Conservation (phyloP, 2,329 filamentous ascomycete species). For the Dryadomyces quercus-mongolicae region DNA sequence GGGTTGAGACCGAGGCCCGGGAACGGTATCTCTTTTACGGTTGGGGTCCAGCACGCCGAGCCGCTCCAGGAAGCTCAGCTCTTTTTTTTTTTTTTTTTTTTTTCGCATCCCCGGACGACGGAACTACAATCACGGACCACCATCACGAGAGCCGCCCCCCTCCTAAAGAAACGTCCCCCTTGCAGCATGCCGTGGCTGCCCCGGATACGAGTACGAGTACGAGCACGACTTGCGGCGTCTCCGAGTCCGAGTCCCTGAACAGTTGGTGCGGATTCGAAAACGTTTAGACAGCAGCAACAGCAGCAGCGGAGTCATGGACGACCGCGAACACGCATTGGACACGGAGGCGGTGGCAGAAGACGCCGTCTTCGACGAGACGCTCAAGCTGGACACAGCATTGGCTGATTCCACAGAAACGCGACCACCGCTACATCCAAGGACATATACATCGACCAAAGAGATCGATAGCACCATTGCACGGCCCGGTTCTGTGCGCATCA, state of each 20-base stretch:
- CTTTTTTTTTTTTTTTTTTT: background rate
- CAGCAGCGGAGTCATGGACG: background rate
- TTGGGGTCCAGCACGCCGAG: background rate
- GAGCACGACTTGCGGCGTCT: background rate
- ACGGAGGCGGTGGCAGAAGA: background rate
- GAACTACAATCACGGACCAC: background rate
- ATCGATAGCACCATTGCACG: conserved; percentile 49
- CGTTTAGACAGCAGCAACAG: no score
- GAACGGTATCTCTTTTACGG: background rate
- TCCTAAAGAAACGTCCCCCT: no score
- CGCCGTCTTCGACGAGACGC: background rate
- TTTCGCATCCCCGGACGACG: no score
- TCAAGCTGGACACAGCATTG: no score
- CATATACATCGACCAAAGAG: conserved; percentile 39
- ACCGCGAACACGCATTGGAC: background rate
- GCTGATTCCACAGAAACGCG: no score
- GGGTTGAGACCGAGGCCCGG: background rate
- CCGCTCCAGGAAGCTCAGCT: no score
- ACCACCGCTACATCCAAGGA: conserved; percentile 18
- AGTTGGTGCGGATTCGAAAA: no score
- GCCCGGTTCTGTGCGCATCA: conserved; percentile 74
- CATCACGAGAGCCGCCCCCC: background rate
- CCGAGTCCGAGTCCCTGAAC: no score
- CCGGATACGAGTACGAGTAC: background rate
- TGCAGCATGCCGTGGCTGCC: no score